Evolutionary conservation across 148 eudicot genomes (phyloP).

Genomic region (Selenicereus undatus): DNA sequence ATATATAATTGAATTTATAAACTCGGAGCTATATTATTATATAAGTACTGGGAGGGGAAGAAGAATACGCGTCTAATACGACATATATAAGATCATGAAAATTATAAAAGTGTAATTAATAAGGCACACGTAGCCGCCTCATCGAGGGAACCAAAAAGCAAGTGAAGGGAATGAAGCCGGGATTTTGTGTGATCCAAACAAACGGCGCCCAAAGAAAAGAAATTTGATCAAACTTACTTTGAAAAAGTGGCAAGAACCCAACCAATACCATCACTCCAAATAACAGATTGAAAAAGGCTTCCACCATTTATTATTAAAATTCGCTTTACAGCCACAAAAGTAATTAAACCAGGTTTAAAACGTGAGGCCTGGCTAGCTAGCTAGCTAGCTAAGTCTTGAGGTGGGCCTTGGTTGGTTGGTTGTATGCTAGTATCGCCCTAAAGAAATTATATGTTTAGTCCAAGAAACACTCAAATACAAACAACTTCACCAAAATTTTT

Average conservation of each 20-base stretch:
- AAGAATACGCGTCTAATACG: too few species aligned
- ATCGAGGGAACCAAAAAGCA: background rate
- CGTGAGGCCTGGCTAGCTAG: background rate
- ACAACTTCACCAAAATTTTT: too few species aligned
- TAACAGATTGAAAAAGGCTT: background rate
- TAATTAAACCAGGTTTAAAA: background rate
- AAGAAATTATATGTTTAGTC: too few species aligned
- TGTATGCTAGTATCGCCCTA: too few species aligned
- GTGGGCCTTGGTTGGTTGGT: background rate
- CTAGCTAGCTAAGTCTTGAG: background rate
- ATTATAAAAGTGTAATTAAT: too few species aligned
- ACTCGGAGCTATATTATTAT: too few species aligned
- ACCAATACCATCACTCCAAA: background rate
- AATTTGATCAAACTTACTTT: background rate
- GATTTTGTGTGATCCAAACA: slow-evolving; percentile 21
- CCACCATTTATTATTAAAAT: too few species aligned
- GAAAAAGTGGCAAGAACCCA: background rate
- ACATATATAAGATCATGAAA: too few species aligned
- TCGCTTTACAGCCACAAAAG: background rate
- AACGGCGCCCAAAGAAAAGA: slow-evolving; percentile 19
- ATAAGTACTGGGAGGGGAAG: too few species aligned
- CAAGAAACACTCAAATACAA: too few species aligned
- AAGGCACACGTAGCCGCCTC: too few species aligned
- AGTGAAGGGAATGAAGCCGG: slow-evolving; percentile 14
- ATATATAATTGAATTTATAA: too few species aligned